A percentile compares a stretch with the other conserved stretches of the same genome.
Evolutionary conservation across 2,329 filamentous ascomycete genomes (phyloP).

Genomic region (Lasiodiplodia theobromae): DNA sequence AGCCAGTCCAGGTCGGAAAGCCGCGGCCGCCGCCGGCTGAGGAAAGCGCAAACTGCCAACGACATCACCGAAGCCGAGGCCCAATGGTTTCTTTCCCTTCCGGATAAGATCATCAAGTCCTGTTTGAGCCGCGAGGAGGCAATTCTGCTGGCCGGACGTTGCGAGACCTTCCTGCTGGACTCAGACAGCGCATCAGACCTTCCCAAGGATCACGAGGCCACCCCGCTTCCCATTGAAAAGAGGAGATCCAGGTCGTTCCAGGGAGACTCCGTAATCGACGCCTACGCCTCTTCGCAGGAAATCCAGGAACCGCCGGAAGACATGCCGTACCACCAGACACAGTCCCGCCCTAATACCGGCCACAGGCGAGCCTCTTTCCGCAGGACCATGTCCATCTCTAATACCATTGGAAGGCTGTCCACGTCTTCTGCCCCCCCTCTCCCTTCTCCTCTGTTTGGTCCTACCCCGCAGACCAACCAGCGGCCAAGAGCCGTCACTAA

Average conservation of each 20-base stretch:
- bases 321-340: not conserved
- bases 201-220: slow-evolving; percentile 10
- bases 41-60: slow-evolving; percentile 44
- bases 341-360: slow-evolving; percentile 26
- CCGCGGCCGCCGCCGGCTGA: slow-evolving; percentile 39
- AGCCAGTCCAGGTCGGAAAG: slow-evolving; percentile 26
- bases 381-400: slow-evolving; percentile 74
- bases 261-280: slow-evolving; percentile 16
- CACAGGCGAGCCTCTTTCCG: slow-evolving; percentile 61
- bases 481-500: slow-evolving; percentile 28
- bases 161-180: slow-evolving; percentile 48
- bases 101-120: slow-evolving; percentile 74
- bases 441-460: slow-evolving; percentile 48
- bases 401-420: slow-evolving; percentile 65
- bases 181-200: slow-evolving; percentile 33
- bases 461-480: slow-evolving; percentile 36
- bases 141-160: slow-evolving; percentile 62
- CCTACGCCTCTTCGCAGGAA: slow-evolving; percentile 1
- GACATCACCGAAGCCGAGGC: slow-evolving; percentile 62
- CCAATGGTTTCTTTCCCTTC: slow-evolving; percentile 73
- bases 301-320: slow-evolving; percentile 6
- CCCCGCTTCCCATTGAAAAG: slow-evolving; percentile 11
- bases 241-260: slow-evolving; percentile 21
- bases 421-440: slow-evolving; percentile 54
- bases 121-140: slow-evolving; percentile 78